Evolutionary conservation across 2,329 filamentous ascomycete genomes (phyloP).

Genomic region (Chrysoporthe cubensis): DNA sequence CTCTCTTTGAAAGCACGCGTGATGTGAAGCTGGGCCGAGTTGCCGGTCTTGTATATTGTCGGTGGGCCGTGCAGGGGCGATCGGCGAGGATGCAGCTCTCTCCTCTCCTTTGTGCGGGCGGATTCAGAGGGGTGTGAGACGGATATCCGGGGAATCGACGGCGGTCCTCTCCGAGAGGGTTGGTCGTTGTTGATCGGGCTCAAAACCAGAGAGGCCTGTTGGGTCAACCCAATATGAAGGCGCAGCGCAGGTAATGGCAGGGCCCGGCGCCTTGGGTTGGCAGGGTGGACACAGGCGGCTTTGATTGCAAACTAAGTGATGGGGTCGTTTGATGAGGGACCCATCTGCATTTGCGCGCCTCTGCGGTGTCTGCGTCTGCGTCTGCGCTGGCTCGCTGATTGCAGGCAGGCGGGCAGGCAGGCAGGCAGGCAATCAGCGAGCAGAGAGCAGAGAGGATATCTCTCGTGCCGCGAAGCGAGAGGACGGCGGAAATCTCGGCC

Average conservation of each 20-base stretch:
- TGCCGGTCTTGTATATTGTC: background rate
- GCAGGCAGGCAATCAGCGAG: background rate
- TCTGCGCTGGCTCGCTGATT: background rate
- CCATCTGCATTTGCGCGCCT: background rate
- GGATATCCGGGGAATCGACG: background rate
- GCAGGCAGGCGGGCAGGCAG: background rate
- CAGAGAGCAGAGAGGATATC: background rate
- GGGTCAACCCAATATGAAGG: background rate
- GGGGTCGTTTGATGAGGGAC: constrained; percentile 2
- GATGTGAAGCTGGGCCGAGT: background rate
- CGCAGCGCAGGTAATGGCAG: background rate
- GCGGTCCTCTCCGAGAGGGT: background rate
- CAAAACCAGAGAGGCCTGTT: background rate
- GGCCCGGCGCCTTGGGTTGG: background rate
- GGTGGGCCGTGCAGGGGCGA: background rate
- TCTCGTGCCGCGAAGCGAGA: constrained; percentile 12
- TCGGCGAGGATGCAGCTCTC: background rate
- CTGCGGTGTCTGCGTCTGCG: background rate
- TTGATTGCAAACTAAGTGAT: background rate
- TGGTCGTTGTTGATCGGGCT: background rate
- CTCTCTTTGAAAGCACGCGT: background rate
- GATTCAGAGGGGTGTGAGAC: background rate
- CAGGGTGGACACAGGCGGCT: background rate
- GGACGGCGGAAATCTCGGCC: constrained; percentile 1
- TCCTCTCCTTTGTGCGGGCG: background rate